Conservation (phyloP, 345 rosid species). For the Moricandia arvensis region DNA sequence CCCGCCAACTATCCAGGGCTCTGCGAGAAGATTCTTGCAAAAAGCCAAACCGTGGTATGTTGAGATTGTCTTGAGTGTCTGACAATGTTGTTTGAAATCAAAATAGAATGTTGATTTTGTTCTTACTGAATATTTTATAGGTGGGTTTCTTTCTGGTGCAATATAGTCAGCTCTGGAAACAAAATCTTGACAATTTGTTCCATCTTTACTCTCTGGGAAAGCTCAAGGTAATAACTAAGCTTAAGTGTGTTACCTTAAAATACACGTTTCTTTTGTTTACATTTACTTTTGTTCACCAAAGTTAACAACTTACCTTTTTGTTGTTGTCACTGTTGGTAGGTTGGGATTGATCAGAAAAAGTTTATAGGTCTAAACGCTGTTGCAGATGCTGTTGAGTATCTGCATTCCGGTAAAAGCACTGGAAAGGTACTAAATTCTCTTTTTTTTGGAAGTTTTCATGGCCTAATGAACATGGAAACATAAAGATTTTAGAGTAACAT, state of each 20-base stretch:
- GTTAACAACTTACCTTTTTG: background rate
- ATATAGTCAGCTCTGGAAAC: conserved; percentile 72
- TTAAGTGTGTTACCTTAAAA: background rate
- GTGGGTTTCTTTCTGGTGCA: conserved; percentile 89
- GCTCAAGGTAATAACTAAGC: conserved; percentile 62
- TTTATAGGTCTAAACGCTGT: conserved; percentile 68
- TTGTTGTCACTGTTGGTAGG: conserved; percentile 35
- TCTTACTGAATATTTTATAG: conserved; percentile 35
- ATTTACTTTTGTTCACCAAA: background rate
- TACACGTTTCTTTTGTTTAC: background rate
- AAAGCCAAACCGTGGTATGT: conserved; percentile 96
- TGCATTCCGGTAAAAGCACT: conserved; percentile 90
- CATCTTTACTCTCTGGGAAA: conserved; percentile 69
- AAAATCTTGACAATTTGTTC: conserved; percentile 65
- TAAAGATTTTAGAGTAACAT: too few relatives aligned
- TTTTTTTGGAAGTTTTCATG: too few relatives aligned
- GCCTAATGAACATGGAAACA: too few relatives aligned
- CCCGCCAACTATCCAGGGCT: conserved; percentile 85
- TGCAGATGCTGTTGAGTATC: conserved; percentile 91
- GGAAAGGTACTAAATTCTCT: conserved; percentile 60
- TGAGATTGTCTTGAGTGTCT: too few relatives aligned
- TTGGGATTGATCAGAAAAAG: conserved; percentile 66
- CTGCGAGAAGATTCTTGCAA: conserved; percentile 83
- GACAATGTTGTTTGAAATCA: too few relatives aligned
- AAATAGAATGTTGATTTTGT: too few relatives aligned